Base-by-base conservation (phyloP, 2,329 filamentous ascomycete species). In the Zymoseptoria ardabiliae region DNA sequence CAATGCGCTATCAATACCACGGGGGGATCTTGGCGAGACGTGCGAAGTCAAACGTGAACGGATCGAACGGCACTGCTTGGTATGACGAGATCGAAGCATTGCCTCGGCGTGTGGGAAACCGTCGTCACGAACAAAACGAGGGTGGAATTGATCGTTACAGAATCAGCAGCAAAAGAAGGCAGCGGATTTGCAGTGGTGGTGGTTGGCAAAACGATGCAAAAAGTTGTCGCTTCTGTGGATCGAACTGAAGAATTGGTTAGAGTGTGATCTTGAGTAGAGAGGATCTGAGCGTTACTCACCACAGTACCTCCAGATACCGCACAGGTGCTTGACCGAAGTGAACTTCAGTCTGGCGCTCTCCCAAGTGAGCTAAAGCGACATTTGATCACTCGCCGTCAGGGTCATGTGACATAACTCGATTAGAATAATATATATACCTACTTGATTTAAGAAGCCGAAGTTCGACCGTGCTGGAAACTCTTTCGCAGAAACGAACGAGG, bases 231-330 rank as follows among this genome's bases (percentile, higher is more conserved):
- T 53, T 53, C 51, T 53, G 51, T 53, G 51, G 51, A 53, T 53
- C 51, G 51, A 53, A 53, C 51, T 53, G 22, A 30, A 23, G 22
- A 13, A 3, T 23, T 23, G 9, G 10, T 53, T 28, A 53, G 51
- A 1, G n/a, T 21, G 2, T 8, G 50, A 1, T 7, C 1, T 25
- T 9, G 22, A n/a, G 2, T 1, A 5, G 22, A 4, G 49, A 10
- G 13, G 22, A n/a, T 3, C 9, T 17, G 8, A n/a, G 4, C 17
- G 50, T 55, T 52, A 49, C 57, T 50, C 52, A 59, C 57, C 58
- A 60, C 58, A 60, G 58, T 60, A 60, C 58, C 58, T 60, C 58
- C 58, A 60, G 58, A 60, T 60, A 60, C 58, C 55, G 58, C 58
- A 60, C 58, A 60, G 58, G 28, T 54, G 54, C 53, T 48, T 57